These are phyloP conservation scores for Huiozyma naganishii DNA, from an alignment of 805 yeast species.

Conservation along the genomic window DNA sequence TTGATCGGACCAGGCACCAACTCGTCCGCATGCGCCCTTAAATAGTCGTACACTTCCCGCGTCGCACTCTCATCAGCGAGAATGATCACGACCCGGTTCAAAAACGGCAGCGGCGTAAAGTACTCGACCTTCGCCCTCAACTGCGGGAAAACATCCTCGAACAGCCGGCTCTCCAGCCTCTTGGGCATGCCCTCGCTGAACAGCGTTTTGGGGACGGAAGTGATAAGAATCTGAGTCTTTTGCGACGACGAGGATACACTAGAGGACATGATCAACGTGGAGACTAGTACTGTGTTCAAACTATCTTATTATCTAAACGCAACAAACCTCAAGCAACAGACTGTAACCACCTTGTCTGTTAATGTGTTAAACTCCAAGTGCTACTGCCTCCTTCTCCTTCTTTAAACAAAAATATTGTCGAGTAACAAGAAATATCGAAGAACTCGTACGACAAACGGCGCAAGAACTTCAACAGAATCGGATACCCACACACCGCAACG, in stretches of 20 bases:
- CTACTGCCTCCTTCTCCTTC: too few species aligned
- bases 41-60: conserved; percentile 9
- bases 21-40: conserved; percentile 7
- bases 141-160: conserved; percentile 16
- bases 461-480: too few species aligned
- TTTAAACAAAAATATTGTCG: too few species aligned
- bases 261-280: not conserved
- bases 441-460: too few species aligned
- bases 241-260: not conserved
- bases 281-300: not conserved
- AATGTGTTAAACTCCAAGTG: too few species aligned
- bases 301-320: not conserved
- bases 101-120: conserved; percentile 33
- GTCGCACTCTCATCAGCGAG: conserved; percentile 23
- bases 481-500: too few species aligned
- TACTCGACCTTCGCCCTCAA: conserved; percentile 16
- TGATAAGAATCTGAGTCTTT: conserved; percentile 25
- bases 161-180: conserved; percentile 14
- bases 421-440: too few species aligned
- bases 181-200: conserved; percentile 21
- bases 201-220: conserved; percentile 20
- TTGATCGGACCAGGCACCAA: conserved; percentile 11
- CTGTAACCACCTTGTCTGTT: not conserved
- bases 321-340: not conserved
- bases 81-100: conserved; percentile 34